These are phyloP conservation scores for Elymus sibiricus DNA, from an alignment of 176 grass and related monocot genomes.

Conservation along the genomic window DNA sequence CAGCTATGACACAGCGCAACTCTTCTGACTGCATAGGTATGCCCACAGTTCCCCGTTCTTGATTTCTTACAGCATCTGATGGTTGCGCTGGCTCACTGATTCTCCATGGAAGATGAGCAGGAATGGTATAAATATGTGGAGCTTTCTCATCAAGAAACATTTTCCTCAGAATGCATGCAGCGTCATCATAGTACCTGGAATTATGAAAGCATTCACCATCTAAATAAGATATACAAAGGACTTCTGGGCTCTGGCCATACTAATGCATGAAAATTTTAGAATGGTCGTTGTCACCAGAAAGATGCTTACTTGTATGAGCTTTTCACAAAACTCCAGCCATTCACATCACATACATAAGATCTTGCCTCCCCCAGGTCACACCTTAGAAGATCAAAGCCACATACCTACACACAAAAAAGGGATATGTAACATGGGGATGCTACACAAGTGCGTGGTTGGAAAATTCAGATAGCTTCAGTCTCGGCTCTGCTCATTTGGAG, in stretches of 20 bases:
- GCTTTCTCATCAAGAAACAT: slow-evolving; percentile 96
- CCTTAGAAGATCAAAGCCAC: slow-evolving; percentile 93
- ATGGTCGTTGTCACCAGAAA: slow-evolving; percentile 6
- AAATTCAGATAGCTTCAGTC: not conserved
- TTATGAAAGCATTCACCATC: not conserved
- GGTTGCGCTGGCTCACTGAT: slow-evolving; percentile 51
- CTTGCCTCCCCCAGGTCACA: slow-evolving; percentile 62
- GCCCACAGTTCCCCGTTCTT: slow-evolving; percentile 60
- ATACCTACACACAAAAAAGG: slow-evolving; percentile 59
- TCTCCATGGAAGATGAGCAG: slow-evolving; percentile 90
- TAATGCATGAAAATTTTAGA: not conserved
- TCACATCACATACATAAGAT: slow-evolving; percentile 97
- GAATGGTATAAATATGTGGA: slow-evolving; percentile 89
- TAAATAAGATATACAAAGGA: slow-evolving; percentile 8
- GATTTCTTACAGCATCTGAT: slow-evolving; percentile 44
- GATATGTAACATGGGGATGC: not conserved
- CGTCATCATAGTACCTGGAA: slow-evolving; percentile 89
- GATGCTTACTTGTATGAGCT: slow-evolving; percentile 84
- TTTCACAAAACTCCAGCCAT: slow-evolving; percentile 98
- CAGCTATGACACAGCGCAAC: slow-evolving; percentile 85
- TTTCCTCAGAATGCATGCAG: slow-evolving; percentile 90
- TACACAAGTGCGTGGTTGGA: not conserved
- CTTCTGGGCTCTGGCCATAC: not conserved
- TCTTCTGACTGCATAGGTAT: slow-evolving; percentile 87
- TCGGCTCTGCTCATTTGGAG: not conserved